phyloP scores from a whole-genome alignment of 2,329 filamentous ascomycete species.

The Coniochaeta hoffmannii region DNA sequence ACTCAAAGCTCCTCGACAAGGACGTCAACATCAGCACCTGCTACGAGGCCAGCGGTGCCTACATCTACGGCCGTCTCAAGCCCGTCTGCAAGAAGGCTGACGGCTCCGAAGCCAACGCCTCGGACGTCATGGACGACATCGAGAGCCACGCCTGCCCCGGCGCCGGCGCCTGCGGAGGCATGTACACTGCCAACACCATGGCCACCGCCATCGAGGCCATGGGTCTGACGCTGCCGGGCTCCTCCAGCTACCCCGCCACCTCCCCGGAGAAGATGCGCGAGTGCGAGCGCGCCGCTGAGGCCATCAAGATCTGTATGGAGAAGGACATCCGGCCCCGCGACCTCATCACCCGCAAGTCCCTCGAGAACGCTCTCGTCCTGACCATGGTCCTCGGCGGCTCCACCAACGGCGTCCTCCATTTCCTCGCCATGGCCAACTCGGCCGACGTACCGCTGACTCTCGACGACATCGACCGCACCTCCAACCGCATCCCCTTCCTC shows the following conservation, averaged over 20 bases:
- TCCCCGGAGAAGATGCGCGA: slow-evolving; percentile 81
- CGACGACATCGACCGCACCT: slow-evolving; percentile 76
- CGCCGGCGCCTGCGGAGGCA: slow-evolving; percentile 65
- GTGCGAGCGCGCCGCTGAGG: slow-evolving; percentile 72
- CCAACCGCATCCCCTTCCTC: slow-evolving; percentile 76
- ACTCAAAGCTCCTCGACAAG: slow-evolving; percentile 66
- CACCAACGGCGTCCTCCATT: slow-evolving; percentile 83
- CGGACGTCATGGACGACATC: slow-evolving; percentile 78
- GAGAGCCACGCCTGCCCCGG: slow-evolving; percentile 72
- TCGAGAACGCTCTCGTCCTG: slow-evolving; percentile 83
- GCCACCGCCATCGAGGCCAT: slow-evolving; percentile 85
- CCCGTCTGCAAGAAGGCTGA: slow-evolving; percentile 53
- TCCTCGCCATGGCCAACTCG: slow-evolving; percentile 83
- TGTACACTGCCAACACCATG: slow-evolving; percentile 96
- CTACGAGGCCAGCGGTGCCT: slow-evolving; percentile 81
- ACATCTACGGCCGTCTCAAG: slow-evolving; percentile 68
- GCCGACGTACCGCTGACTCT: slow-evolving; percentile 70
- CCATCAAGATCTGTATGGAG: slow-evolving; percentile 73
- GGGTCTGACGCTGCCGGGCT: slow-evolving; percentile 75
- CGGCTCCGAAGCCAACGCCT: slow-evolving; percentile 50
- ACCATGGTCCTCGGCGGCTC: slow-evolving; percentile 89
- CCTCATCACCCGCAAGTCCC: slow-evolving; percentile 69
- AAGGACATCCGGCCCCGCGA: slow-evolving; percentile 75
- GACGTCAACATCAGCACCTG: slow-evolving; percentile 83
- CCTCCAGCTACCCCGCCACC: slow-evolving; percentile 73